Evolutionary conservation across 345 rosid species (phyloP).

Genomic region (Pseudoturritis turrita): DNA sequence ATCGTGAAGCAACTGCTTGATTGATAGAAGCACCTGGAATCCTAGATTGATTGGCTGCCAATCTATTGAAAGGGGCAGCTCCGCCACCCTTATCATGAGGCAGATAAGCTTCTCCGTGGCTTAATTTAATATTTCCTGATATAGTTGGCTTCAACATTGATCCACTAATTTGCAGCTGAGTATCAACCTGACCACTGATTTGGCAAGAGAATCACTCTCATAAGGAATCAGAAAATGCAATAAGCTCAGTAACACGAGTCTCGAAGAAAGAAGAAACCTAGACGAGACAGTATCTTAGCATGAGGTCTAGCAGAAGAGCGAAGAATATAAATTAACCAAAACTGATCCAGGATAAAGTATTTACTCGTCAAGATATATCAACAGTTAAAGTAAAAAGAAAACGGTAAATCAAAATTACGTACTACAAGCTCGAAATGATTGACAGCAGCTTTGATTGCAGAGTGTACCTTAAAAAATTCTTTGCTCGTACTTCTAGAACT

Average conservation of each 20-base stretch:
- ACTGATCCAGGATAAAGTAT: background rate
- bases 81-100: conserved; percentile 96
- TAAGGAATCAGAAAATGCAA: background rate
- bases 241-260: background rate
- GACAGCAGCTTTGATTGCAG: background rate
- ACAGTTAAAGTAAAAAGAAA: background rate
- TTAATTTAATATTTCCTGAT: conserved; percentile 88
- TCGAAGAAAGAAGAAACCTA: background rate
- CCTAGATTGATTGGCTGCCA: conserved; percentile 67
- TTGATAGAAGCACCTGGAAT: conserved; percentile 61
- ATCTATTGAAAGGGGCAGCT: conserved; percentile 62
- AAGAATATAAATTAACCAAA: background rate
- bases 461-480: conserved; percentile 72
- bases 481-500: conserved; percentile 89
- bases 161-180: conserved; percentile 86
- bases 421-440: background rate
- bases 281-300: background rate
- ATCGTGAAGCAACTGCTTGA: conserved; percentile 84
- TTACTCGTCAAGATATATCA: background rate
- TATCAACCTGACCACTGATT: conserved; percentile 96
- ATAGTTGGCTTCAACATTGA: conserved; percentile 92
- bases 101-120: conserved; percentile 97
- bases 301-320: background rate
- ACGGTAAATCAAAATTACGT: background rate
- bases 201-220: conserved; percentile 10